Evolutionary conservation across 305 asterid genomes (phyloP), one percentile per base, ranked within the genome.

Genomic region (Fraxinus ornus): DNA sequence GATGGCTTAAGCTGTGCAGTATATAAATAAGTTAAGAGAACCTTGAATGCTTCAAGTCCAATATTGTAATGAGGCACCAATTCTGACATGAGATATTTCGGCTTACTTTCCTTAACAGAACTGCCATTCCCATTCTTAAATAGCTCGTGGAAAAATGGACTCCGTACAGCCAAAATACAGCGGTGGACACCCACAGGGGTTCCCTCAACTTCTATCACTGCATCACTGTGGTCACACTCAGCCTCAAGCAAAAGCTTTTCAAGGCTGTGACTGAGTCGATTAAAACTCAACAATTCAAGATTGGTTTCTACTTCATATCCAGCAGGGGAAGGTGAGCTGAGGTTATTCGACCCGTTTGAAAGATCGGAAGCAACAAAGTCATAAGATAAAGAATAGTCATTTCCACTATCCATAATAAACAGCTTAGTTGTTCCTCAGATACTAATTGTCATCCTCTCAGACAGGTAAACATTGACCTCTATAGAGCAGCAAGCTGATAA

Each of bases 131-230:
- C 79, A 24, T 78, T 88, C 83, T 87, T 90, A 78, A 94, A 93
- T 47, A 85, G 49, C 7, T 89, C 87, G 30, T 92, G 95, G 83
- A 95, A 93, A 83, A 90, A 92, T 13, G 83, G 89, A 52, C 97
- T 91, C 21, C 95, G 81, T 10, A 92, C 89, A 83, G 98, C 95
- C 88, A 95, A 89, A 62, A 95, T 88, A 81, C 98, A 93, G 68
- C 97, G 93, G 71, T 92, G 87, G 13, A 95, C 91, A 1, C 97
- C 94, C 66, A 95, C 89, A 3, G 66, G 21, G 12, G 55, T 78
- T 19, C 97, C 97, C 76, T 93, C 98, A 2, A 95, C 93, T 37
- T 83, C 91, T 78, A 95, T 89, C 64, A 88, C 97, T 0, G 94
- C 95, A 79, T 95, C 98, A 64, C 91, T 90, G 26, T 92, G 94